These are phyloP conservation scores for Moesziomyces aphidis DNA, from an alignment of 1,284 basidiomycete species.

Conservation along the genomic window DNA sequence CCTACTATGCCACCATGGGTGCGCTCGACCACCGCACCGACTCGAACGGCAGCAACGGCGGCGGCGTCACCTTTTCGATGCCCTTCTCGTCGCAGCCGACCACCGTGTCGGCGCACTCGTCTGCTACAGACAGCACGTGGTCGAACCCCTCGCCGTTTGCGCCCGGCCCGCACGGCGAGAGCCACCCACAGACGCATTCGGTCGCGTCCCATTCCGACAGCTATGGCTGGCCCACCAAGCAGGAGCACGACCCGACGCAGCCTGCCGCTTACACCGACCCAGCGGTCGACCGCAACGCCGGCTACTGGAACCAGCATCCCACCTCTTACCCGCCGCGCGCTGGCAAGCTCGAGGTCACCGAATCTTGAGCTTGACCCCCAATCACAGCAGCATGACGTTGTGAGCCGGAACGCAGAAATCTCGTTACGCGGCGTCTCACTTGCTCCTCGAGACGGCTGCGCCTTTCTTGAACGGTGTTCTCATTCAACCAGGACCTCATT, in stretches of 20 bases:
- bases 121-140: conserved; percentile 37
- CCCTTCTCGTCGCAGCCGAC: conserved; percentile 32
- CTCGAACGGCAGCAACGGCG: conserved; percentile 27
- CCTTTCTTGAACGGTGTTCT: background rate
- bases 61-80: conserved; percentile 50
- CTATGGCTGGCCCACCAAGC: conserved; percentile 49
- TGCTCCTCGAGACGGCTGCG: too few relatives aligned
- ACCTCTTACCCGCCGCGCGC: conserved; percentile 30
- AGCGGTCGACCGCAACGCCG: conserved; percentile 28
- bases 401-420: too few relatives aligned
- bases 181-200: conserved; percentile 27
- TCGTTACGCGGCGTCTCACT: too few relatives aligned
- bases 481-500: background rate
- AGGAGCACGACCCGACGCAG: conserved; percentile 72
- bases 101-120: conserved; percentile 33
- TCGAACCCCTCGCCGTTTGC: conserved; percentile 46
- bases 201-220: conserved; percentile 30
- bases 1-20: conserved; percentile 37
- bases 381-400: background rate
- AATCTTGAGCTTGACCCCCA: conserved; percentile 7
- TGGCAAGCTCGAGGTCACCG: conserved; percentile 36
- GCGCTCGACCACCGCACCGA: conserved; percentile 35
- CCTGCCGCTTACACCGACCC: conserved; percentile 30
- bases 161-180: conserved; percentile 42
- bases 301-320: conserved; percentile 48